These are phyloP conservation scores for Rhizoclosmatium sp. DNA, from an alignment of 192 early-diverging fungal genomes.

Conservation along the genomic window DNA sequence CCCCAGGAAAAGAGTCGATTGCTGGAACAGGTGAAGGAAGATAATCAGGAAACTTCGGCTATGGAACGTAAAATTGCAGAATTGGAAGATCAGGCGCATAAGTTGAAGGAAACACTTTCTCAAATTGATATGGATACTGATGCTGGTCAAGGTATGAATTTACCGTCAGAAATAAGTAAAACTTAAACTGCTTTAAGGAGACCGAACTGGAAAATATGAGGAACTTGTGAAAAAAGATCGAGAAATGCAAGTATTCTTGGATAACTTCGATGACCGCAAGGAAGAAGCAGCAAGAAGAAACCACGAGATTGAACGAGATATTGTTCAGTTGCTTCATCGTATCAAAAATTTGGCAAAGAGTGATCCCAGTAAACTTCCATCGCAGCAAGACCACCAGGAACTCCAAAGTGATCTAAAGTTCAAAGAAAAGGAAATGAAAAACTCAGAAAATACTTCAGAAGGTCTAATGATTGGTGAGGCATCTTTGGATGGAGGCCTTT, in stretches of 20 bases:
- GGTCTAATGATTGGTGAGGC: conserved; percentile 51
- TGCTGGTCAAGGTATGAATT: conserved; percentile 41
- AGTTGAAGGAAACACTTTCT: conserved; percentile 53
- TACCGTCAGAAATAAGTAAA: conserved; percentile 19
- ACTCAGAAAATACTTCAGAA: conserved; percentile 63
- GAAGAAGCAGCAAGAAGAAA: conserved; percentile 44
- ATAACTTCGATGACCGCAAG: conserved; percentile 54
- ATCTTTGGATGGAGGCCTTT: background rate
- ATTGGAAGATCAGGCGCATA: conserved; percentile 53
- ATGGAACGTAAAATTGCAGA: conserved; percentile 66
- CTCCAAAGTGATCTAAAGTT: conserved; percentile 65
- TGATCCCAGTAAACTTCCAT: conserved; percentile 43
- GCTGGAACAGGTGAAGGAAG: conserved; percentile 65
- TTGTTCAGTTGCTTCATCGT: conserved; percentile 51
- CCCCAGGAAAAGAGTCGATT: conserved; percentile 58
- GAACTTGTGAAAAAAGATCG: conserved; percentile 65
- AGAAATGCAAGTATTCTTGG: conserved; percentile 66
- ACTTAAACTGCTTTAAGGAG: conserved; percentile 36
- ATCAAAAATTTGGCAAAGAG: conserved; percentile 45
- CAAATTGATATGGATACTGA: conserved; percentile 60
- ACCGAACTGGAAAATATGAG: conserved; percentile 64
- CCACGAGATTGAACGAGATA: conserved; percentile 45
- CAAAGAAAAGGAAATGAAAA: conserved; percentile 70
- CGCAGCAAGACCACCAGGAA: conserved; percentile 57
- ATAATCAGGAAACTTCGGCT: conserved; percentile 66